Percentiles rank a stretch among this genome's conserved stretches.
Conservation (phyloP, 1,284 basidiomycete genomes). For the Moesziomyces globuligerus region DNA sequence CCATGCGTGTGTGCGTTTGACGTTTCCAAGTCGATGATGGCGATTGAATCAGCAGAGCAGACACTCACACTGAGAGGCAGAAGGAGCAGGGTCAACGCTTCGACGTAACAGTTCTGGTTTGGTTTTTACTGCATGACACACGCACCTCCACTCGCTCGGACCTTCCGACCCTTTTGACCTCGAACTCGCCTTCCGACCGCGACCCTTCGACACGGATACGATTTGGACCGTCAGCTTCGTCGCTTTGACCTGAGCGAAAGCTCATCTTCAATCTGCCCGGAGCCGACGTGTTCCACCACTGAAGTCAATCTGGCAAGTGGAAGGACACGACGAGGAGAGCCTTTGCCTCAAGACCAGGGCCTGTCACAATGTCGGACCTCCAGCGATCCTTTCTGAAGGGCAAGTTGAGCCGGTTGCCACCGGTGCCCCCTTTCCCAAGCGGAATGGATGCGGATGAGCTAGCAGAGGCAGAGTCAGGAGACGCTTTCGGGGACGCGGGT, state of each 20-base stretch:
- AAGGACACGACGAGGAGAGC: too few species aligned
- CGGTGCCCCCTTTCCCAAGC: conserved; percentile 37
- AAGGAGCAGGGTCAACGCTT: too few species aligned
- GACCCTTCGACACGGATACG: neutral
- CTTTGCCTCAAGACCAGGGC: too few species aligned
- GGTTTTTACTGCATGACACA: neutral
- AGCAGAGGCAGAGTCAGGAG: conserved; percentile 5
- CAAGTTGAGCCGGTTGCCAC: conserved; percentile 40
- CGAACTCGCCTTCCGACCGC: neutral
- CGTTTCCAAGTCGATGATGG: too few species aligned
- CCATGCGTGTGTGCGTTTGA: too few species aligned
- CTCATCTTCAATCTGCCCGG: too few species aligned
- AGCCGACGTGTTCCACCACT: too few species aligned
- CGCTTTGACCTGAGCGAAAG: too few species aligned
- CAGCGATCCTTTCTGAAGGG: conserved; percentile 42
- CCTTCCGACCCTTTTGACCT: neutral
- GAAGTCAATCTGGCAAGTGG: too few species aligned
- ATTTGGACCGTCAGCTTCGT: too few species aligned
- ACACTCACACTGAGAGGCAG: too few species aligned
- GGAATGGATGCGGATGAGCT: conserved; percentile 14
- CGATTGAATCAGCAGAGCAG: too few species aligned
- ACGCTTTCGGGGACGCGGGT: conserved; percentile 3
- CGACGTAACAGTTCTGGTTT: neutral
- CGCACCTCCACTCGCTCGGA: neutral
- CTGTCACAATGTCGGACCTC: conserved; percentile 37